A percentile compares a stretch with the other conserved stretches of the same genome.
phyloP scores from a whole-genome alignment of 768 basidiomycete genomes.

The Termitomyces sp. region DNA sequence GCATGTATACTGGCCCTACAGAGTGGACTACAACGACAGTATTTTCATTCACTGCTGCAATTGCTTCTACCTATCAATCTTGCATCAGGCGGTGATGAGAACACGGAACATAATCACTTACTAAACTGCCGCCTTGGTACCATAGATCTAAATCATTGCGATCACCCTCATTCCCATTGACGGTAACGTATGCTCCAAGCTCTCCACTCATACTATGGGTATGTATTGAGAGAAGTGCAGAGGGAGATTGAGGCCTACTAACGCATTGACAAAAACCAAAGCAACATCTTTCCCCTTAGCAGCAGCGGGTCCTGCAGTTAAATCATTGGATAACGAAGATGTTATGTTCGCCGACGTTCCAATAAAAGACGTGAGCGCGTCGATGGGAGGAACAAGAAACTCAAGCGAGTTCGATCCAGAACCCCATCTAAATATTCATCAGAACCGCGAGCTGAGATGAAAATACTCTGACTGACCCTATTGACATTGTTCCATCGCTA shows the following conservation, averaged over 20 bases:
- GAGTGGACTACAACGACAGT: conserved; percentile 79
- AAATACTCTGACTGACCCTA: conserved; percentile 39
- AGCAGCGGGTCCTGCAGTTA: conserved; percentile 30
- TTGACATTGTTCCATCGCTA: conserved; percentile 53
- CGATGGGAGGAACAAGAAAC: conserved; percentile 40
- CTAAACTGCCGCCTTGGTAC: conserved; percentile 48
- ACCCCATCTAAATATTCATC: conserved; percentile 32
- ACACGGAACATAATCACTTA: conserved; percentile 4
- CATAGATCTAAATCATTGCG: conserved; percentile 53
- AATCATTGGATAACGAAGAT: conserved; percentile 38
- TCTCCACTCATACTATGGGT: conserved; percentile 41
- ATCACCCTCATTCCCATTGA: conserved; percentile 60
- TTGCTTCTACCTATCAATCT: conserved; percentile 36
- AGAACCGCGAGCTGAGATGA: conserved; percentile 9
- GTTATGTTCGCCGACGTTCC: conserved; percentile 34
- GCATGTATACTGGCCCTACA: conserved; percentile 69
- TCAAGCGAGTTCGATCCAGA: conserved; percentile 44
- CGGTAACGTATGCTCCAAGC: conserved; percentile 50
- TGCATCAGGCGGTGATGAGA: conserved; percentile 15
- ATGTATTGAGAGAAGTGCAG: conserved; percentile 10
- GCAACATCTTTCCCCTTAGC: conserved; percentile 48
- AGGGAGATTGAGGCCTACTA: conserved; percentile 13
- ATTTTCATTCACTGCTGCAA: conserved; percentile 66
- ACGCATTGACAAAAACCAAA: conserved; percentile 58
- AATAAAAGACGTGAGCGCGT: conserved; percentile 35